Evolutionary conservation across 768 basidiomycete genomes (phyloP).

Genomic region (Pleurotus eryngii): DNA sequence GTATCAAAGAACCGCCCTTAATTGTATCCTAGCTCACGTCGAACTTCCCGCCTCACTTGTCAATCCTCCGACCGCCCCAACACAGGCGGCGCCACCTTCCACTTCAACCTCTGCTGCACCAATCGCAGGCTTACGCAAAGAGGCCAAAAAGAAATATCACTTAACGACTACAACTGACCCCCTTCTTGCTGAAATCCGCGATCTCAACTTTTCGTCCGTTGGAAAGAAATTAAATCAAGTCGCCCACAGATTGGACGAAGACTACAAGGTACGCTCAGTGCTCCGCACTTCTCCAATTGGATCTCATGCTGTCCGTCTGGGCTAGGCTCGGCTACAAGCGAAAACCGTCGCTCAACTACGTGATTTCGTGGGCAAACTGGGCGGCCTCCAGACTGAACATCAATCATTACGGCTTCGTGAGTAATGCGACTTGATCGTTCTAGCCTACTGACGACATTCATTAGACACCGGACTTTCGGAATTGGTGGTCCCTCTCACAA

Average conservation of each 20-base stretch:
- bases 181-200: slow-evolving; percentile 78
- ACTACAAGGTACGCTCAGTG: slow-evolving; percentile 69
- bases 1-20: slow-evolving; percentile 8
- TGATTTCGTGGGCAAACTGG: slow-evolving; percentile 94
- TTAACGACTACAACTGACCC: slow-evolving; percentile 77
- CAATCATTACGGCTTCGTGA: slow-evolving; percentile 83
- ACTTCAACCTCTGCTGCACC: slow-evolving; percentile 36
- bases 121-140: slow-evolving; percentile 56
- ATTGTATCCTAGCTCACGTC: slow-evolving; percentile 54
- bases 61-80: slow-evolving; percentile 46
- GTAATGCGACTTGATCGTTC: slow-evolving; percentile 25
- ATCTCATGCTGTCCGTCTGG: neutral
- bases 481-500: slow-evolving; percentile 78
- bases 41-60: slow-evolving; percentile 76
- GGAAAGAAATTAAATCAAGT: slow-evolving; percentile 77
- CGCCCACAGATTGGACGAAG: slow-evolving; percentile 83
- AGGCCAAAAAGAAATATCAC: slow-evolving; percentile 87
- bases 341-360: slow-evolving; percentile 89
- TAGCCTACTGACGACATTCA: slow-evolving; percentile 6
- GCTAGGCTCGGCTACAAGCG: slow-evolving; percentile 76
- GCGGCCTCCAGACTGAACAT: slow-evolving; percentile 89
- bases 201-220: slow-evolving; percentile 89
- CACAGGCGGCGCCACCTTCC: slow-evolving; percentile 36
- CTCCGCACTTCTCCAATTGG: neutral
- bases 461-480: slow-evolving; percentile 95